Evolutionary conservation across 1,139 yeast genomes (phyloP).

Genomic region (Sugiyamaella xylanicola): DNA sequence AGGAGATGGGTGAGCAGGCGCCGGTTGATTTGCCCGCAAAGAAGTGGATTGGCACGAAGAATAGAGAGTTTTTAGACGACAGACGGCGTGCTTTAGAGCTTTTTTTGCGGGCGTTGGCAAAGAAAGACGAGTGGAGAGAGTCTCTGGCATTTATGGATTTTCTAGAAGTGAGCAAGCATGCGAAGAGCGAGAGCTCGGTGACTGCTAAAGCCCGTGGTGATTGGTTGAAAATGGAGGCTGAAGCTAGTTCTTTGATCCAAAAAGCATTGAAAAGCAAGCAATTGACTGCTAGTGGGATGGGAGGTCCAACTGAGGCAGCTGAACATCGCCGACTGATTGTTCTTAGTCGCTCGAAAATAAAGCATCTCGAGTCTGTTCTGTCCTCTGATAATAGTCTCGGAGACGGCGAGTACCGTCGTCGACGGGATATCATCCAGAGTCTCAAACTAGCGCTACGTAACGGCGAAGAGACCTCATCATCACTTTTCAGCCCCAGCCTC

Average conservation of each 20-base stretch:
- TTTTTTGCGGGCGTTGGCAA: constrained; percentile 40
- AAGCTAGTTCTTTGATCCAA: constrained; percentile 32
- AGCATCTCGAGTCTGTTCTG: constrained; percentile 36
- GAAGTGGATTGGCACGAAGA: constrained; percentile 39
- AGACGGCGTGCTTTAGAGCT: constrained; percentile 41
- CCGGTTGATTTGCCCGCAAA: constrained; percentile 55
- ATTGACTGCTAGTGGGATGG: background rate
- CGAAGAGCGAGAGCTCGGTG: constrained; percentile 21
- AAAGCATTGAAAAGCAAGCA: constrained; percentile 28
- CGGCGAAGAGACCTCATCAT: background rate
- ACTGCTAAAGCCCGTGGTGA: constrained; percentile 29
- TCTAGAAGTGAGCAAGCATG: constrained; percentile 35
- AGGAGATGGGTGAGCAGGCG: constrained; percentile 47
- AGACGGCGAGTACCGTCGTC: constrained; percentile 38
- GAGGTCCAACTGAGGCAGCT: constrained; percentile 22
- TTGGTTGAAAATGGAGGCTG: constrained; percentile 37
- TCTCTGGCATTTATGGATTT: constrained; percentile 40
- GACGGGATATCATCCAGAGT: constrained; percentile 33
- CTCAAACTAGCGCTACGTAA: constrained; percentile 26
- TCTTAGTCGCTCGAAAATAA: constrained; percentile 35
- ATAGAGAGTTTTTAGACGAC: constrained; percentile 38
- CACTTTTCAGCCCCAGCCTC: background rate
- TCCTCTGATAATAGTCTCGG: constrained; percentile 31
- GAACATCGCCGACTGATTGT: constrained; percentile 35
- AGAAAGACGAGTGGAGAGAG: constrained; percentile 41